A percentile compares a stretch with the other conserved stretches of the same genome.
These are phyloP conservation scores for Magnusiomyces ingens DNA, from an alignment of 1,139 yeast species.

Conservation along the genomic window DNA sequence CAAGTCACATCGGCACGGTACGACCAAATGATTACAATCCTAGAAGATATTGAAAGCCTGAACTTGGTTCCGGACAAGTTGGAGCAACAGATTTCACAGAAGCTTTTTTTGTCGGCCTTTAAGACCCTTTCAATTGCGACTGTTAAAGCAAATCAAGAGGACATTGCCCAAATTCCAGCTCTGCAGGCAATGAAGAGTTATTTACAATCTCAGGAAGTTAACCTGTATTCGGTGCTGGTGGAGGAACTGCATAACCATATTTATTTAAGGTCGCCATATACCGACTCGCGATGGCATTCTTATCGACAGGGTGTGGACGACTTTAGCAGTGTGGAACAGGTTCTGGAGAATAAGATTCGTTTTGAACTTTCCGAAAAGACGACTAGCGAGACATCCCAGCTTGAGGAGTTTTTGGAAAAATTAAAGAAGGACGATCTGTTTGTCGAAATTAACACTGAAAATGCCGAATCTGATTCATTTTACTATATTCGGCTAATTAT, in stretches of 20 bases:
- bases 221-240: constrained; percentile 63
- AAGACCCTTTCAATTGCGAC: constrained; percentile 52
- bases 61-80: constrained; percentile 54
- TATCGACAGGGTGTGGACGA: constrained; percentile 26
- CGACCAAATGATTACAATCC: constrained; percentile 61
- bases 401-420: constrained; percentile 41
- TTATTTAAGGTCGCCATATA: constrained; percentile 50
- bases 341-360: constrained; percentile 28
- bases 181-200: constrained; percentile 52
- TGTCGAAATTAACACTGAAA: constrained; percentile 24
- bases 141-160: constrained; percentile 50
- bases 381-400: constrained; percentile 24
- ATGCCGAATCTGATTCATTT: constrained; percentile 45
- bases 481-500: constrained; percentile 51
- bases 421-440: constrained; percentile 21
- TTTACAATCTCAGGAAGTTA: constrained; percentile 50
- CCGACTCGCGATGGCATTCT: constrained; percentile 32
- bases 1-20: constrained; percentile 57
- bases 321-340: constrained; percentile 24
- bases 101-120: constrained; percentile 65
- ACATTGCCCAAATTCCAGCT: constrained; percentile 57
- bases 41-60: constrained; percentile 63
- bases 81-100: constrained; percentile 59
- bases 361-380: constrained; percentile 27
- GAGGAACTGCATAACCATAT: constrained; percentile 73